These are phyloP conservation scores for Hymenoscyphus linearis DNA, from an alignment of 2,329 filamentous ascomycete species.

Conservation along the genomic window DNA sequence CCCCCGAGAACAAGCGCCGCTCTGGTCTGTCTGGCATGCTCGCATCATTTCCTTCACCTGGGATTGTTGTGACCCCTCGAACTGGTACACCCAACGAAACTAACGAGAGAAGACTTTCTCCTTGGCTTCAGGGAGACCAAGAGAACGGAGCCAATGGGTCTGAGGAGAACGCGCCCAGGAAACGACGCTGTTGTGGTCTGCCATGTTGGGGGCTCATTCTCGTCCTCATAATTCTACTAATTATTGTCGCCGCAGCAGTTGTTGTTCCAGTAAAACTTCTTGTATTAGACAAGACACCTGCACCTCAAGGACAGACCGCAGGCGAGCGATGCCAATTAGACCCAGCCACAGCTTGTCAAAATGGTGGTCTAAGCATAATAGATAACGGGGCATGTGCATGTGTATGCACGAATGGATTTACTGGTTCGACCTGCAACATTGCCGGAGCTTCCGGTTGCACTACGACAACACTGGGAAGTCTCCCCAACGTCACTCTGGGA, in stretches of 20 bases:
- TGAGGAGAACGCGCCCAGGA: slow-evolving; percentile 11
- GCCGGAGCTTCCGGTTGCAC: slow-evolving; percentile 50
- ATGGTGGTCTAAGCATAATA: slow-evolving; percentile 74
- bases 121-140: slow-evolving; percentile 34
- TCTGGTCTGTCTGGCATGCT: slow-evolving; percentile 53
- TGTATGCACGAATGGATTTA: slow-evolving; percentile 85
- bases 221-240: slow-evolving; percentile 56
- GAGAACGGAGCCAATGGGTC: background rate
- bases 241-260: slow-evolving; percentile 74
- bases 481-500: slow-evolving; percentile 72
- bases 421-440: slow-evolving; percentile 53
- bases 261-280: slow-evolving; percentile 68
- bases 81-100: slow-evolving; percentile 33
- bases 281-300: slow-evolving; percentile 48
- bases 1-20: slow-evolving; percentile 18
- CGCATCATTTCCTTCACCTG: slow-evolving; percentile 59
- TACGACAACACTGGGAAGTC: slow-evolving; percentile 39
- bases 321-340: slow-evolving; percentile 48
- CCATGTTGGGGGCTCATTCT: slow-evolving; percentile 73
- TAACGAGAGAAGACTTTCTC: slow-evolving; percentile 16
- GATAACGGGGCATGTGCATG: slow-evolving; percentile 69
- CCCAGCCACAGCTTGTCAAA: slow-evolving; percentile 57
- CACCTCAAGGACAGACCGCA: slow-evolving; percentile 10
- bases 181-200: slow-evolving; percentile 71
- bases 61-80: slow-evolving; percentile 38